phyloP scores from a whole-genome alignment of 495 filamentous ascomycete genomes.

The Annulohypoxylon maeteangense region DNA sequence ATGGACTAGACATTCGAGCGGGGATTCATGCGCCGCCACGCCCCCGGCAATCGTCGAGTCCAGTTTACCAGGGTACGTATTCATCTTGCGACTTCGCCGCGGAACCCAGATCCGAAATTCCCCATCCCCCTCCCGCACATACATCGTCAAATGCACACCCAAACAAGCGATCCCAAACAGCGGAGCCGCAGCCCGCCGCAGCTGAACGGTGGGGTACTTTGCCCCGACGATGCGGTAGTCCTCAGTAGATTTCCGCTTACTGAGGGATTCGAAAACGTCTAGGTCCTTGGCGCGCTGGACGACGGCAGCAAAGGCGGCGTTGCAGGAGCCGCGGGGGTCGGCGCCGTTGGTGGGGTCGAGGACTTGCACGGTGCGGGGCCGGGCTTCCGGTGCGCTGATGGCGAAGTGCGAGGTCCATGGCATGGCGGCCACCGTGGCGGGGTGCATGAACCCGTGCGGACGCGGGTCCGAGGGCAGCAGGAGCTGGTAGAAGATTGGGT shows the following conservation, averaged over 20 bases:
- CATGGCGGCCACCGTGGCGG: slow-evolving; percentile 47
- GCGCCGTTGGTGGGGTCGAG: slow-evolving; percentile 26
- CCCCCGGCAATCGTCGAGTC: slow-evolving; percentile 87
- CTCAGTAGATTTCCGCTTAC: slow-evolving; percentile 48
- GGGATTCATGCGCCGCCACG: slow-evolving; percentile 70
- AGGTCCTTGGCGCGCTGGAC: slow-evolving; percentile 43
- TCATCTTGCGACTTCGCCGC: slow-evolving; percentile 70
- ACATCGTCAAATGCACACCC: slow-evolving; percentile 82
- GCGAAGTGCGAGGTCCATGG: slow-evolving; percentile 53
- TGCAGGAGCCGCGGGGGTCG: slow-evolving; percentile 22
- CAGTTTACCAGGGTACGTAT: slow-evolving; percentile 78
- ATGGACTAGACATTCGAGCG: slow-evolving; percentile 73
- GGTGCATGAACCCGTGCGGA: slow-evolving; percentile 49
- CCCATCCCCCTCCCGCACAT: slow-evolving; percentile 62
- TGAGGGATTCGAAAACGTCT: slow-evolving; percentile 42
- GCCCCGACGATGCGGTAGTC: slow-evolving; percentile 53
- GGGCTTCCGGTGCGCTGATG: slow-evolving; percentile 36
- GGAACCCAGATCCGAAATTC: slow-evolving; percentile 82
- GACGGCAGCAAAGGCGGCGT: slow-evolving; percentile 41
- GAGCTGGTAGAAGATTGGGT: slow-evolving; percentile 25
- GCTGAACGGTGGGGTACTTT: slow-evolving; percentile 48
- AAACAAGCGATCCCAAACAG: slow-evolving; percentile 81
- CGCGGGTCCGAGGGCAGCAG: slow-evolving; percentile 23
- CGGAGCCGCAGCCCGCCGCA: slow-evolving; percentile 73
- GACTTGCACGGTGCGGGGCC: slow-evolving; percentile 42